phyloP scores from a whole-genome alignment of 2,329 filamentous ascomycete species.

The Pseudogymnoascus sp. region DNA sequence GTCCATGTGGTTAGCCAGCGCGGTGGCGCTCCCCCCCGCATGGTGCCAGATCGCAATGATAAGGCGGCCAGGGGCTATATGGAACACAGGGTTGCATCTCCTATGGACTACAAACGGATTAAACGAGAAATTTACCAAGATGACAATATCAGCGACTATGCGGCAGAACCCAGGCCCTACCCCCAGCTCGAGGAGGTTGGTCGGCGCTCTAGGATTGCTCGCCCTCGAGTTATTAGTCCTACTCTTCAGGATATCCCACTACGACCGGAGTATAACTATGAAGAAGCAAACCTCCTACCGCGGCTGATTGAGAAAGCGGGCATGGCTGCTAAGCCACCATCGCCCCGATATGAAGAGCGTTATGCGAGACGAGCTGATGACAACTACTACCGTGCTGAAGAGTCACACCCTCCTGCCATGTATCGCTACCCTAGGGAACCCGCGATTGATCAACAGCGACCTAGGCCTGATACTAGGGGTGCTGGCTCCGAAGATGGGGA shows the following conservation, averaged over 20 bases:
- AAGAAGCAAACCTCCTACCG: constrained; percentile 1
- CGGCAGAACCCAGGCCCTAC: background rate
- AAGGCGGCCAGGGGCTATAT: background rate
- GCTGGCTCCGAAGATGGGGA: constrained; percentile 33
- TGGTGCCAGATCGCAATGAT: background rate
- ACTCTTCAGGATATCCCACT: constrained; percentile 1
- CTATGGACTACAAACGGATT: background rate
- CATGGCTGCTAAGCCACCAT: background rate
- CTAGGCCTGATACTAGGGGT: constrained; percentile 19
- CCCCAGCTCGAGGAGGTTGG: background rate
- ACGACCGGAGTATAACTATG: background rate
- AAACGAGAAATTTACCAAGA: background rate
- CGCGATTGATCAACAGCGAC: background rate
- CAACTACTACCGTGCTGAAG: background rate
- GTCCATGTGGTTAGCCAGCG: background rate
- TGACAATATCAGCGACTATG: background rate
- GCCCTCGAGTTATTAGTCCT: background rate
- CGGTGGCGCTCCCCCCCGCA: background rate
- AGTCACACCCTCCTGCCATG: background rate
- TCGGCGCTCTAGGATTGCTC: background rate
- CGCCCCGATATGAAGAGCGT: background rate
- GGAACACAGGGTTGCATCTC: background rate
- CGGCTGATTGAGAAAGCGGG: background rate
- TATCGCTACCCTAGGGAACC: background rate
- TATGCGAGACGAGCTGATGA: background rate